Conservation (phyloP, 495 filamentous ascomycete species). For the Sabuloglossum arenarium region DNA sequence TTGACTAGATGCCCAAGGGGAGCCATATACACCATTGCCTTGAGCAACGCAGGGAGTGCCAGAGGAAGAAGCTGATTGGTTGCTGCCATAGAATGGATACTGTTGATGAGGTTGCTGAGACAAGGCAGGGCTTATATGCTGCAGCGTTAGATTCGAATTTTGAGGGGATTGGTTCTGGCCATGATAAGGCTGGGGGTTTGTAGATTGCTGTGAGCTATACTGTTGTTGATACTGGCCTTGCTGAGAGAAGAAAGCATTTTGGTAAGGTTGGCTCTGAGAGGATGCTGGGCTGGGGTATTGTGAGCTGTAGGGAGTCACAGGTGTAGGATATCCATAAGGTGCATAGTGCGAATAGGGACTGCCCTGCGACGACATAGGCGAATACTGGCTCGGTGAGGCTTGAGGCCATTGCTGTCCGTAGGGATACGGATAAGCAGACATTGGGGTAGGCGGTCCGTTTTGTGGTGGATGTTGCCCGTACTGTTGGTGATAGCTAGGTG, state of each 20-base stretch:
- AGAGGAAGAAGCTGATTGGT: neutral
- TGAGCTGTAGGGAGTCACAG: slow-evolving; percentile 12
- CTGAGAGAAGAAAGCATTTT: slow-evolving; percentile 3
- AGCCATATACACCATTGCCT: neutral
- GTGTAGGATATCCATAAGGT: slow-evolving; percentile 8
- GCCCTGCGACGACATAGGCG: neutral
- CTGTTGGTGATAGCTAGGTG: neutral
- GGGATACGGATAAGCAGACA: slow-evolving; percentile 1
- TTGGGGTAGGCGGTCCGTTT: neutral
- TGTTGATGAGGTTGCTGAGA: neutral
- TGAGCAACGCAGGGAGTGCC: neutral
- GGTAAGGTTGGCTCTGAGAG: slow-evolving; percentile 7
- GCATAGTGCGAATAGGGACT: neutral
- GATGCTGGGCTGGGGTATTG: slow-evolving; percentile 1
- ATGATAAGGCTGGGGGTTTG: neutral
- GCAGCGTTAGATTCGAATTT: neutral
- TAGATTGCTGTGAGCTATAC: slow-evolving; percentile 3
- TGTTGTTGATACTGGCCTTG: slow-evolving; percentile 6
- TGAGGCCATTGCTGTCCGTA: neutral
- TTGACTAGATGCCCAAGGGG: neutral
- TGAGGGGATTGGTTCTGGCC: neutral
- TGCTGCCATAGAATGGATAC: neutral
- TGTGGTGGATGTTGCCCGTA: neutral
- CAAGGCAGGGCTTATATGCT: neutral
- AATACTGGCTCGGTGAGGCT: neutral